These are phyloP conservation scores for Lachnellula arida DNA, from an alignment of 2,329 filamentous ascomycete genomes.

Conservation along the genomic window DNA sequence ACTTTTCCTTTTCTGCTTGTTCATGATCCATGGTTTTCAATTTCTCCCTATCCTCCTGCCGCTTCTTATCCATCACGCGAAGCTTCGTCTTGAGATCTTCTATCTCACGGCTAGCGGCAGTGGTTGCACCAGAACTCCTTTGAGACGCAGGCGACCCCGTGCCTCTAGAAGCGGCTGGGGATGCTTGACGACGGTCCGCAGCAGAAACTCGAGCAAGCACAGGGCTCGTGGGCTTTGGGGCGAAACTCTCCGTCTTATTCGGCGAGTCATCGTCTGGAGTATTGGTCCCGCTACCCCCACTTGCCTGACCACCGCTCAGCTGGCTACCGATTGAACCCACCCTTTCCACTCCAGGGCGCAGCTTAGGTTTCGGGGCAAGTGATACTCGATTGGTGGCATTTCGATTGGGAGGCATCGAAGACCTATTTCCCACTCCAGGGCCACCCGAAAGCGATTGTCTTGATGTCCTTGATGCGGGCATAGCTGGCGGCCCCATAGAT, in stretches of 20 bases:
- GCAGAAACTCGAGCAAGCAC: slow-evolving; percentile 24
- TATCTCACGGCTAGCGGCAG: slow-evolving; percentile 52
- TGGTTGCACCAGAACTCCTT: slow-evolving; percentile 20
- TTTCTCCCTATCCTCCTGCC: slow-evolving; percentile 79
- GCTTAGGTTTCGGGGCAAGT: slow-evolving; percentile 25
- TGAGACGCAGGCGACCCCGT: slow-evolving; percentile 22
- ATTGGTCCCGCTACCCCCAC: slow-evolving; percentile 27
- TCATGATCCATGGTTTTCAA: slow-evolving; percentile 73
- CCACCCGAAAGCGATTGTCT: slow-evolving; percentile 37
- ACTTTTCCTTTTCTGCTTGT: slow-evolving; percentile 71
- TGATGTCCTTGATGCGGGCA: slow-evolving; percentile 31
- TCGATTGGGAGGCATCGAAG: slow-evolving; percentile 17
- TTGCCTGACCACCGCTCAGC: slow-evolving; percentile 26
- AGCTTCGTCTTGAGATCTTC: slow-evolving; percentile 88
- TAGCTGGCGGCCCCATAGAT: slow-evolving; percentile 62
- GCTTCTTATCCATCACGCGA: slow-evolving; percentile 80
- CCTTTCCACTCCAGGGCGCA: slow-evolving; percentile 28
- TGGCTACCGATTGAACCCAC: slow-evolving; percentile 30
- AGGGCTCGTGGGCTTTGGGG: slow-evolving; percentile 30
- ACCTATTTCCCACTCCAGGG: slow-evolving; percentile 30
- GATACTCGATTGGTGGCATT: slow-evolving; percentile 18
- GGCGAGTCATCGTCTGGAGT: slow-evolving; percentile 32
- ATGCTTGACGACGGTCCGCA: slow-evolving; percentile 17
- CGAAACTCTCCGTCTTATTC: slow-evolving; percentile 37
- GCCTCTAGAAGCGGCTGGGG: slow-evolving; percentile 22